Evolutionary conservation across 345 rosid species (phyloP).

Genomic region (Raphanus raphanistrum): DNA sequence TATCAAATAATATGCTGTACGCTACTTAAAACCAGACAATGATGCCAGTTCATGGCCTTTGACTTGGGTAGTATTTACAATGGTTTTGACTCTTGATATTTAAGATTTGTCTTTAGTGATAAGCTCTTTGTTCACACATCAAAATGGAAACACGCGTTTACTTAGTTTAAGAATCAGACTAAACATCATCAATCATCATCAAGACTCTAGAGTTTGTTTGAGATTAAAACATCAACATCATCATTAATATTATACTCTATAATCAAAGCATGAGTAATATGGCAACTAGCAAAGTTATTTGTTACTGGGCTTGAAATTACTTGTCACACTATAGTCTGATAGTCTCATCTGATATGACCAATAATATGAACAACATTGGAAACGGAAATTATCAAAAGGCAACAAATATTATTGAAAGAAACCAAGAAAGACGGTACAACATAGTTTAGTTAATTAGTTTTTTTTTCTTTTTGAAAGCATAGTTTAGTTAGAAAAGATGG

Average conservation of each 20-base stretch:
- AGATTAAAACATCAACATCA: neutral
- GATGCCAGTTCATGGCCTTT: neutral
- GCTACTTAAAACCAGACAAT: conserved; percentile 6
- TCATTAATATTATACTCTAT: neutral
- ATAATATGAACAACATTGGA: neutral
- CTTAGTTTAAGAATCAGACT: neutral
- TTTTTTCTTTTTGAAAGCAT: neutral
- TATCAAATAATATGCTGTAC: neutral
- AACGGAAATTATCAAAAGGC: neutral
- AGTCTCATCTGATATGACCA: neutral
- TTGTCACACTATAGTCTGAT: neutral
- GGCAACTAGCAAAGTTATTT: neutral
- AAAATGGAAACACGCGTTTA: neutral
- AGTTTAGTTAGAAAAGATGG: no score
- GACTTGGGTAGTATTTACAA: no score
- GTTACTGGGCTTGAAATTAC: neutral
- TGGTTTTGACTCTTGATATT: no score
- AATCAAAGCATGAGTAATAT: no score
- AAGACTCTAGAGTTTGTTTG: neutral
- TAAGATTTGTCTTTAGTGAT: neutral
- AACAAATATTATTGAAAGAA: neutral
- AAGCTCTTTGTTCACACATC: neutral
- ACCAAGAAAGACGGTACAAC: neutral
- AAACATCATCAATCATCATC: neutral
- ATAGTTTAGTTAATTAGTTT: no score